Evolutionary conservation across 495 filamentous ascomycete species (phyloP).

Genomic region (Melanomma pulvis-pyrius): DNA sequence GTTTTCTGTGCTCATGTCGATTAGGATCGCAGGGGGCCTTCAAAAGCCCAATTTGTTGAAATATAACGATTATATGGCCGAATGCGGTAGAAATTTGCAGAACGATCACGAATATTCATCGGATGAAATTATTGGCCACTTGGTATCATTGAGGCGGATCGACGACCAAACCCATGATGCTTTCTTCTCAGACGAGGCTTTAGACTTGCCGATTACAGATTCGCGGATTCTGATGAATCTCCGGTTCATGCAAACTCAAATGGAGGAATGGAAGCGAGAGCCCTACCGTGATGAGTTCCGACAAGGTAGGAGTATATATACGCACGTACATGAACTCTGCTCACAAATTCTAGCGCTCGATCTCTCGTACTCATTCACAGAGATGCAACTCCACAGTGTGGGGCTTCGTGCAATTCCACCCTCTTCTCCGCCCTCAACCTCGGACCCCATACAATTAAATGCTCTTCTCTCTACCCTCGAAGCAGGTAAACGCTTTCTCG

Average conservation of each 20-base stretch:
- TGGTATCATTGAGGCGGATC: slow-evolving; percentile 17
- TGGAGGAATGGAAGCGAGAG: slow-evolving; percentile 24
- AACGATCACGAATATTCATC: slow-evolving; percentile 21
- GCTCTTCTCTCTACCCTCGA: slow-evolving; percentile 18
- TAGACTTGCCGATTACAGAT: slow-evolving; percentile 21
- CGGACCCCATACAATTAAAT: slow-evolving; percentile 11
- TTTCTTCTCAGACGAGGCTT: slow-evolving; percentile 19
- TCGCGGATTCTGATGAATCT: slow-evolving; percentile 26
- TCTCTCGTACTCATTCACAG: slow-evolving; percentile 18
- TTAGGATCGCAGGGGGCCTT: slow-evolving; percentile 17
- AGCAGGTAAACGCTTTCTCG: slow-evolving; percentile 27
- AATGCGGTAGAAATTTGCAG: slow-evolving; percentile 1
- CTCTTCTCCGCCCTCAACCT: background rate
- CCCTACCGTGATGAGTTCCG: background rate
- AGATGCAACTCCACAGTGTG: slow-evolving; percentile 27
- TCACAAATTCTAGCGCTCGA: slow-evolving; percentile 10
- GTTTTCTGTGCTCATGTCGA: background rate
- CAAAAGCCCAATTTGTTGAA: slow-evolving; percentile 29
- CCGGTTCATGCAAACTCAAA: slow-evolving; percentile 20
- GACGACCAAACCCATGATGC: slow-evolving; percentile 25
- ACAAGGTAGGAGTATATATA: slow-evolving; percentile 5
- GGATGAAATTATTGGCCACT: slow-evolving; percentile 13
- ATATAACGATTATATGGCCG: slow-evolving; percentile 28
- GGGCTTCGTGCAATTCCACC: slow-evolving; percentile 7
- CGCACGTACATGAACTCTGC: background rate